Evolutionary conservation across 805 yeast species (phyloP).

Genomic region (Candida palmyrensis): DNA sequence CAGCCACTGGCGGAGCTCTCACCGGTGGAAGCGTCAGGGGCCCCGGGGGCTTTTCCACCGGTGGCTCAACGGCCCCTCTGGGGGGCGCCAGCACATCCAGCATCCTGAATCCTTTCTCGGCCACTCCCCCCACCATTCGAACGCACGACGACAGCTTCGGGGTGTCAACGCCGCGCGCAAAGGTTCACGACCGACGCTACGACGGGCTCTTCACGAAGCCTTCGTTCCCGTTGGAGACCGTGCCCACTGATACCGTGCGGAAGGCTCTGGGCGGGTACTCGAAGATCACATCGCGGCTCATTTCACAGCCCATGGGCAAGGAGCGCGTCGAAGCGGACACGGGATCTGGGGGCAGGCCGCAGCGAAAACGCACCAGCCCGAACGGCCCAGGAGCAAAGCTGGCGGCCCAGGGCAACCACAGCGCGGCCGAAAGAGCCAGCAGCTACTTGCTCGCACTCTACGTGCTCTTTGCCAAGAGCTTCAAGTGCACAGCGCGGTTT

Average conservation of each 20-base stretch:
- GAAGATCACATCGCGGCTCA: conserved; percentile 44
- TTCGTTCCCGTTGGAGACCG: conserved; percentile 13
- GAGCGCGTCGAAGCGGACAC: too few relatives aligned
- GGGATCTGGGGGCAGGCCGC: conserved; percentile 6
- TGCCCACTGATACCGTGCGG: conserved; percentile 10
- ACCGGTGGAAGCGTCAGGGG: too few relatives aligned
- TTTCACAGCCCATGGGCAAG: too few relatives aligned
- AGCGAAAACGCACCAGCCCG: conserved; percentile 7
- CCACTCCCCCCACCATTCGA: neutral
- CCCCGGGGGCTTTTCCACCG: too few relatives aligned
- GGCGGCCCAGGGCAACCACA: conserved; percentile 12
- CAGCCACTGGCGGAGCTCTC: neutral
- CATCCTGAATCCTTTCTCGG: conserved; percentile 25
- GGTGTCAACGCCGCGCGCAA: conserved; percentile 10
- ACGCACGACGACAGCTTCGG: conserved; percentile 7
- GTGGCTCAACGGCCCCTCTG: neutral
- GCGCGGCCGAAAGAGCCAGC: conserved; percentile 31
- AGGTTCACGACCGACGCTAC: conserved; percentile 6
- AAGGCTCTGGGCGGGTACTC: conserved; percentile 34
- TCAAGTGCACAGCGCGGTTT: conserved; percentile 53
- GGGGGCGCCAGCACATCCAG: conserved; percentile 7
- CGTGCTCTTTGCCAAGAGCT: conserved; percentile 54
- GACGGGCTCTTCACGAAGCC: conserved; percentile 23
- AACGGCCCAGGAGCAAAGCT: conserved; percentile 9
- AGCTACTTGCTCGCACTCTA: conserved; percentile 44